Base-by-base conservation (phyloP, 371 early-diverging fungal species). In the Mortierella sp. region DNA sequence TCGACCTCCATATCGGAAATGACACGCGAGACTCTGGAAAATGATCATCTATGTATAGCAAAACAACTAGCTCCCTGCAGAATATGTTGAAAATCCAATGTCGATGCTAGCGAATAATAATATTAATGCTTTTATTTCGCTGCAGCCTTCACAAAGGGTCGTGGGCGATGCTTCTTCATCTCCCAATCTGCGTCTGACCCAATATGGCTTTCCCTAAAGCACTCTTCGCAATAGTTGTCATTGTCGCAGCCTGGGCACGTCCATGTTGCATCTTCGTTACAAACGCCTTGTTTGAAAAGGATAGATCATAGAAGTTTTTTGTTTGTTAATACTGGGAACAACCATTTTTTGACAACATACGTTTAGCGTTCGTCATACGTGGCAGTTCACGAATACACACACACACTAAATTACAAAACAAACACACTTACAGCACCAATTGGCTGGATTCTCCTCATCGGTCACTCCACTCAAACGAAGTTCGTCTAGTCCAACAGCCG, bases 191-290 rank as follows among this genome's bases (percentile, higher is more conserved):
- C 60, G 26, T 78, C 67, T 1, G 63, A 47, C 2, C 79, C 72
- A 44, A 70, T 48, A 65, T 87, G 87, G 27, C 82, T 83, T 54
- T 87, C 83, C 28, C 81, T 75, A 58, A 85, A 89, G 50, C 89
- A 89, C 21, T 50, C 67, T 44, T 79, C 65, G 44, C 89, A 89
- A 42, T 82, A 89, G 51, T 76, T 68, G 28, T 87, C 89, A 55
- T 83, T 73, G 27, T 87, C 87, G 57, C 89, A 89, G 27, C 76
- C 89, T 39, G 78, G 62, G 52, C 89, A 89, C 27, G 78, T 79
- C 44, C 85, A 66, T n/a, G 73, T 80, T 1, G 87, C 88, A 65
- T 89, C 89, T 19, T 87, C 89, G 50, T 89, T 89, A 49, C 89
- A 89, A 19, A 89, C 81, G 47, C 86, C 87, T 87, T 57, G 0